Percentiles rank a stretch among this genome's conserved stretches.
Evolutionary conservation across 352 stramenopile genomes (phyloP).

Genomic region (Vaucheria bursata): DNA sequence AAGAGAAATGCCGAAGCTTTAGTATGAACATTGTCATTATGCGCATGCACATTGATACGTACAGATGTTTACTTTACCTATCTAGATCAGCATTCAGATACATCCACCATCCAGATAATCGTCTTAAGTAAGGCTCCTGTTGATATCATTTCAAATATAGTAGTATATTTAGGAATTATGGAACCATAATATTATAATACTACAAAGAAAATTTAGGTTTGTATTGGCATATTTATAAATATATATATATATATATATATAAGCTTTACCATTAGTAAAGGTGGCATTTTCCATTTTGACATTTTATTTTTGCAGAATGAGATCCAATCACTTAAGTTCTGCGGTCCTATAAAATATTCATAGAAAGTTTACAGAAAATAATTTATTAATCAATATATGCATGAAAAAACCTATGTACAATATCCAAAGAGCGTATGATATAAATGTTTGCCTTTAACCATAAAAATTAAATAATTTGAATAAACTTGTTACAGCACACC

Average conservation of each 20-base stretch:
- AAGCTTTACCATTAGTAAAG: not conserved
- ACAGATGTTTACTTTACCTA: not conserved
- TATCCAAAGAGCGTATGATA: not conserved
- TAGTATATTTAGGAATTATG: too few relatives aligned
- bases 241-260: not conserved
- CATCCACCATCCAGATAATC: not conserved
- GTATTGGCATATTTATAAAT: not conserved
- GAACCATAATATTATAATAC: not conserved
- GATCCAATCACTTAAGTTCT: too few relatives aligned
- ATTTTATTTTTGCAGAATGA: too few relatives aligned
- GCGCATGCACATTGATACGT: too few relatives aligned
- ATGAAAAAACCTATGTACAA: not conserved
- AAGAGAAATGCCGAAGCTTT: too few relatives aligned
- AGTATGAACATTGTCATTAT: too few relatives aligned
- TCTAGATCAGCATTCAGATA: not conserved
- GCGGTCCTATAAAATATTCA: not conserved
- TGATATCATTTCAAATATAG: not conserved
- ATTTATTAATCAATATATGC: not conserved
- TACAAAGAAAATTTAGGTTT: not conserved
- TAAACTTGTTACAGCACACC: not conserved
- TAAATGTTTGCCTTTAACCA: not conserved
- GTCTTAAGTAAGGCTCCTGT: conserved; percentile 1
- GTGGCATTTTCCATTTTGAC: not conserved
- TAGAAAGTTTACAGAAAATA: not conserved
- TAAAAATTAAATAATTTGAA: not conserved